These are phyloP conservation scores for Zymoseptoria crescenta DNA, from an alignment of 2,329 filamentous ascomycete species.

Conservation along the genomic window DNA sequence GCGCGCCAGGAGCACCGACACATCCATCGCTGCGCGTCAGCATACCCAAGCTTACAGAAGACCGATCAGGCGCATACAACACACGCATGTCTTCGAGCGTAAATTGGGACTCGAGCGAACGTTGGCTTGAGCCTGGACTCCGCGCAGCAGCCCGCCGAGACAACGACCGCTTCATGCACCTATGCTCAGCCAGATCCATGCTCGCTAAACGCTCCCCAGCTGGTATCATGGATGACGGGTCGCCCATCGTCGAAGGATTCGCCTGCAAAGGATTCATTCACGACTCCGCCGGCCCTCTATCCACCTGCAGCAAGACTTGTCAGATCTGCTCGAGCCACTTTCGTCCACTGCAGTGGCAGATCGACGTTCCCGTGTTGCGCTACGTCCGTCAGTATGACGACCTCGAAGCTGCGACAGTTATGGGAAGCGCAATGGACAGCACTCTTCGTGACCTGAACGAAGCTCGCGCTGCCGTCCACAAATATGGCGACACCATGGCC, in stretches of 20 bases:
- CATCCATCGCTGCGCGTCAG: background rate
- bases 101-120: background rate
- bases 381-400: background rate
- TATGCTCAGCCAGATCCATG: background rate
- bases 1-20: background rate
- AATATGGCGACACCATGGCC: slow-evolving; percentile 3
- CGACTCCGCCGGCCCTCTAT: background rate
- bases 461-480: background rate
- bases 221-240: background rate
- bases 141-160: too few relatives aligned
- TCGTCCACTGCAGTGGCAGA: slow-evolving; percentile 2
- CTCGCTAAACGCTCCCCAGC: background rate
- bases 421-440: background rate
- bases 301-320: slow-evolving; percentile 2
- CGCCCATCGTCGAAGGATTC: background rate
- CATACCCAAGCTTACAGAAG: background rate
- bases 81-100: background rate
- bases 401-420: background rate
- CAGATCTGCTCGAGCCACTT: background rate
- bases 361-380: background rate
- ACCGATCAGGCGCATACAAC: background rate
- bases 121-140: background rate
- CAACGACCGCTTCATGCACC: background rate
- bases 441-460: background rate
- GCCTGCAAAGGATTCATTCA: background rate